Percentiles rank a stretch among this genome's conserved stretches.
Conservation (phyloP, 2,329 filamentous ascomycete genomes). For the Xylaria sp. region DNA sequence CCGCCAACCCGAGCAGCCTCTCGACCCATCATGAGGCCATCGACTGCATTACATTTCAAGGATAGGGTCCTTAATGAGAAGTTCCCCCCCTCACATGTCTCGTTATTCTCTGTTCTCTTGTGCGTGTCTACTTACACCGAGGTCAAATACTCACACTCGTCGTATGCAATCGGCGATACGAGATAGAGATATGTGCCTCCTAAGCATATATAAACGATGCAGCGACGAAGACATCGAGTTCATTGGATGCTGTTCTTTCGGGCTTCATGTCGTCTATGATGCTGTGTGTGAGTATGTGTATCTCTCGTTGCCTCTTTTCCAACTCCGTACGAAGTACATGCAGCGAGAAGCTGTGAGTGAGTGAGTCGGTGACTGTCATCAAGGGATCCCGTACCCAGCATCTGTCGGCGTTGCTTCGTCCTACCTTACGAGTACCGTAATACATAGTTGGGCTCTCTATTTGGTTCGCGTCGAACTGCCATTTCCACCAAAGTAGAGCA, state of each 20-base stretch:
- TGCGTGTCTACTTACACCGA: not conserved
- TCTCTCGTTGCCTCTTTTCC: not conserved
- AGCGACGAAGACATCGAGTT: not conserved
- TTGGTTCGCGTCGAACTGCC: not conserved
- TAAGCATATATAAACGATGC: not conserved
- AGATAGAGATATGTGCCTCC: too few species aligned
- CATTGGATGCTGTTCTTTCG: not conserved
- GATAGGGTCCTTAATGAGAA: not conserved
- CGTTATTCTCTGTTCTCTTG: not conserved
- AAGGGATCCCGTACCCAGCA: not conserved
- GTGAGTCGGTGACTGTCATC: not conserved
- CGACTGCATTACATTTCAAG: not conserved
- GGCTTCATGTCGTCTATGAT: not conserved
- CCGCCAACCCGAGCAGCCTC: slow-evolving; percentile 6
- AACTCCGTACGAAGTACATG: not conserved
- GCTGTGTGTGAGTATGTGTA: not conserved
- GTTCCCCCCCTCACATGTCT: not conserved
- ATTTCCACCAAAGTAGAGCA: not conserved
- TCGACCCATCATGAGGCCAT: not conserved
- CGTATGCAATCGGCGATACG: too few species aligned
- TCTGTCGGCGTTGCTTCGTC: not conserved
- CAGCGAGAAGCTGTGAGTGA: not conserved
- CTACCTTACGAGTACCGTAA: not conserved
- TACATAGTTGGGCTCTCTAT: not conserved
- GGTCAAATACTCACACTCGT: not conserved